phyloP scores from a whole-genome alignment of 1,284 basidiomycete genomes.

The Cutaneotrichosporon cutaneum region DNA sequence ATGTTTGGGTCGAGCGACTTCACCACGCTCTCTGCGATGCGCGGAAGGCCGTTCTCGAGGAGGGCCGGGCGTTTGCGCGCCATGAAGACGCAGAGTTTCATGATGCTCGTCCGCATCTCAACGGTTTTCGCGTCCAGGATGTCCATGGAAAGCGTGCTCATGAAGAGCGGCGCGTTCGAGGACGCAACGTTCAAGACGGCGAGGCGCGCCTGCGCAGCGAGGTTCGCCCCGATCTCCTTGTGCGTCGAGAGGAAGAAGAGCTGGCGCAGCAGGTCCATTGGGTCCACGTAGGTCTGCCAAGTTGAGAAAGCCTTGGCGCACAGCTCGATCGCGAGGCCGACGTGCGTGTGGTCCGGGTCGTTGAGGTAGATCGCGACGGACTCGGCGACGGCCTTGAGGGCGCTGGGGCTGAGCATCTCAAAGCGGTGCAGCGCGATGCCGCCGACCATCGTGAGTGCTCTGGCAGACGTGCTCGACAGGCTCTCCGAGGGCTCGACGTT shows the following conservation, averaged over 20 bases:
- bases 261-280: conserved; percentile 81
- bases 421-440: conserved; percentile 80
- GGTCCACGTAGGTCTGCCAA: conserved; percentile 93
- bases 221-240: conserved; percentile 59
- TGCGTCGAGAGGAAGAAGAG: conserved; percentile 79
- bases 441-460: conserved; percentile 71
- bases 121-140: conserved; percentile 76
- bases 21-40: conserved; percentile 90
- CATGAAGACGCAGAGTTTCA: conserved; percentile 91
- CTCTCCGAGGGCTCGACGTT: conserved; percentile 57
- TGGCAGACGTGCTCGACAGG: conserved; percentile 57
- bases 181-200: conserved; percentile 83
- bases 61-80: conserved; percentile 89
- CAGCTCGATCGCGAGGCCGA: conserved; percentile 80
- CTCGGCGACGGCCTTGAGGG: conserved; percentile 65
- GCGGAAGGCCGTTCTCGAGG: conserved; percentile 79
- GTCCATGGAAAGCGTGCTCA: conserved; percentile 89
- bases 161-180: conserved; percentile 83
- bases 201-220: conserved; percentile 62
- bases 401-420: conserved; percentile 44
- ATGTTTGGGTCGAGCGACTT: conserved; percentile 92
- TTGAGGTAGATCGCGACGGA: conserved; percentile 76
- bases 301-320: conserved; percentile 85
- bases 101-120: conserved; percentile 79
- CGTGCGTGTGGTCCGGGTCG: conserved; percentile 64